Evolutionary conservation across 2,329 filamentous ascomycete genomes (phyloP).

Genomic region (Beauveria asiatica): DNA sequence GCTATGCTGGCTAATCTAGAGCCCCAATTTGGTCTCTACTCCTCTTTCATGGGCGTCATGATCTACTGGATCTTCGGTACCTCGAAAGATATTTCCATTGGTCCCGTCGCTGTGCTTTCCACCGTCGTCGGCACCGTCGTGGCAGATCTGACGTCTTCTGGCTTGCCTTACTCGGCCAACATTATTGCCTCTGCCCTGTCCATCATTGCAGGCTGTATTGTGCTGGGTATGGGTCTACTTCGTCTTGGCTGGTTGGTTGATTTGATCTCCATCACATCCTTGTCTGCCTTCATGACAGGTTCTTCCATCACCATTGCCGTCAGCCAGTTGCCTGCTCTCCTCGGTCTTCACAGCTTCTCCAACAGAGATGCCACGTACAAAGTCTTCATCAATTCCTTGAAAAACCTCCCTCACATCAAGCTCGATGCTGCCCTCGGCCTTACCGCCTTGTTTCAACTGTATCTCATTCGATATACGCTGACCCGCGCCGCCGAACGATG

Average conservation of each 20-base stretch:
- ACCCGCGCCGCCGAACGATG: slow-evolving; percentile 58
- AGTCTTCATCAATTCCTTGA: slow-evolving; percentile 76
- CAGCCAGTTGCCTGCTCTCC: slow-evolving; percentile 72
- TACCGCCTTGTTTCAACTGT: slow-evolving; percentile 71
- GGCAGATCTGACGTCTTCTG: slow-evolving; percentile 44
- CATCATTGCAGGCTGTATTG: slow-evolving; percentile 68
- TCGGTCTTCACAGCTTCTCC: slow-evolving; percentile 69
- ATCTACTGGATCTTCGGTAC: slow-evolving; percentile 74
- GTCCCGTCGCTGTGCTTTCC: slow-evolving; percentile 92
- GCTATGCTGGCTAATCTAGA: slow-evolving; percentile 73
- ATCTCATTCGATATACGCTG: slow-evolving; percentile 61
- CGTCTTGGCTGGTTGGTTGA: slow-evolving; percentile 87
- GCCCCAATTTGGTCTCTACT: slow-evolving; percentile 78
- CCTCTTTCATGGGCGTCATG: slow-evolving; percentile 67
- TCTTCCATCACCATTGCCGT: slow-evolving; percentile 82
- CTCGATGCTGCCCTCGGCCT: slow-evolving; percentile 85
- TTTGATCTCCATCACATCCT: slow-evolving; percentile 80
- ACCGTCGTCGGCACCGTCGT: slow-evolving; percentile 82
- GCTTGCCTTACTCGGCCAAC: slow-evolving; percentile 52
- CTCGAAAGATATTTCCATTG: slow-evolving; percentile 91
- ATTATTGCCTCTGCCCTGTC: slow-evolving; percentile 71
- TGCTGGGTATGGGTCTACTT: slow-evolving; percentile 68
- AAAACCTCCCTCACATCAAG: slow-evolving; percentile 55
- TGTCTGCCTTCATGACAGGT: slow-evolving; percentile 95
- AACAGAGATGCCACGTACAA: slow-evolving; percentile 71